Base-by-base conservation (phyloP, 2,329 filamentous ascomycete genomes). In the Ophiostoma sp. region DNA sequence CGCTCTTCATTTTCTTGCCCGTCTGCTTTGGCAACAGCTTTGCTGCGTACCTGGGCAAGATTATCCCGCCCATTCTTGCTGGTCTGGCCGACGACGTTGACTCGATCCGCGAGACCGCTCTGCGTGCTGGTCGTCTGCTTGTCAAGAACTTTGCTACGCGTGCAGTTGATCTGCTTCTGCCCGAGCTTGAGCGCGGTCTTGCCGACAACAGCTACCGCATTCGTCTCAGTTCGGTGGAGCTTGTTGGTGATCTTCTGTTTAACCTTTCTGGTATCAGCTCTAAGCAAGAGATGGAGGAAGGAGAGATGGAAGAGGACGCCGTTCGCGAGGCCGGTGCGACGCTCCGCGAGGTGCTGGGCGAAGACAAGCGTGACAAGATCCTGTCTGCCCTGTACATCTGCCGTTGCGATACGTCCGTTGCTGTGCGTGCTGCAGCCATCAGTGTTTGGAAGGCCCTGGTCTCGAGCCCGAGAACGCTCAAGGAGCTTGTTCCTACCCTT, bases 21-120 rank as follows among this genome's bases (percentile, higher is more conserved):
- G 95, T 97, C 67, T 99, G 95, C 80, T 99, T 99, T 75, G 95
- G 95, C 75, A 99, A 99, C 84, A 96, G 93, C 78, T 99, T 99
- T 76, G 90, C 95, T 73, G 93, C 92, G 76, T 99, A 99, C 76
- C 89, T 99, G 70, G 92, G 89, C 79, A 93, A 89, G 76, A 97
- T 99, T 75, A 97, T 99, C 74, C 96, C 95, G 18, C 91, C 95
- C 27, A 98, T 99, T 74, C 84, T 99, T 72, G 88, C 92, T 72
- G 96, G 96, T 74, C 84, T 99, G 77, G 96, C 95, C 45, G 95
- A 99, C 77, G 95, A 99, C 75, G 83, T 98, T 67, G 95, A 99
- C 77, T 93, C 93, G 1, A 99, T 99, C 74, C 90, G 95, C 69
- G 95, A 99, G 74, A 98, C 93, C n/a, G 91, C 96, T 45, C 85